Evolutionary conservation across 805 yeast genomes (phyloP).

Genomic region (Spathaspora gorwiae): DNA sequence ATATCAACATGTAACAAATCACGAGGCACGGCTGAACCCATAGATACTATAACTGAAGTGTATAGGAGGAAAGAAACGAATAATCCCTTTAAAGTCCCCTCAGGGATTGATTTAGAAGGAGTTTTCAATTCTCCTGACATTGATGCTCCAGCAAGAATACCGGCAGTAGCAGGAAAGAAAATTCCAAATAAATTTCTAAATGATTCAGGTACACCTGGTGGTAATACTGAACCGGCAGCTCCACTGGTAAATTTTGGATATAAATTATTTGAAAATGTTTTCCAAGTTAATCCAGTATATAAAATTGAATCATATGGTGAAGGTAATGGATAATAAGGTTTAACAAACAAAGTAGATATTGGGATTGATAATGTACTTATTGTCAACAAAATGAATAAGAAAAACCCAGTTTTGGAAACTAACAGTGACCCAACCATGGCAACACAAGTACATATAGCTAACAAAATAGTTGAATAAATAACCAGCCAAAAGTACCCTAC

Average conservation of each 20-base stretch:
- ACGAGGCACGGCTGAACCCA: conserved; percentile 80
- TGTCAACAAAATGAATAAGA: conserved; percentile 62
- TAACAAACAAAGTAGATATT: conserved; percentile 60
- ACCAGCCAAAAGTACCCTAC: conserved; percentile 66
- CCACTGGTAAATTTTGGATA: conserved; percentile 79
- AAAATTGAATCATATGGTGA: conserved; percentile 40
- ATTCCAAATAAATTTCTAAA: conserved; percentile 88
- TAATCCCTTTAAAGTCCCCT: conserved; percentile 88
- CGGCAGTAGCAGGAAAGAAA: conserved; percentile 97
- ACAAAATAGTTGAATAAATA: conserved; percentile 63
- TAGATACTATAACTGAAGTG: conserved; percentile 70
- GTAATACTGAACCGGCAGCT: conserved; percentile 83
- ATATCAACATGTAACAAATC: conserved; percentile 71
- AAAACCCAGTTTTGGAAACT: conserved; percentile 78
- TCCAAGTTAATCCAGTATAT: conserved; percentile 75
- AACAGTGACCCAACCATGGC: conserved; percentile 77
- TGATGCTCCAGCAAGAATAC: conserved; percentile 96
- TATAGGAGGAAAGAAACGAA: conserved; percentile 73
- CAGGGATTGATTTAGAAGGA: conserved; percentile 88
- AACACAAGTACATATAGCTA: conserved; percentile 67
- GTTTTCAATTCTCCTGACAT: conserved; percentile 91
- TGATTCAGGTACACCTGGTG: conserved; percentile 52
- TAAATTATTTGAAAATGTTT: conserved; percentile 60
- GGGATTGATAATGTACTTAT: conserved; percentile 80
- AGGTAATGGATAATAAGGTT: conserved; percentile 50